A percentile compares a stretch with the other conserved stretches of the same genome.
phyloP scores from a whole-genome alignment of 2,329 filamentous ascomycete species.

The Sporothrix phasma region DNA sequence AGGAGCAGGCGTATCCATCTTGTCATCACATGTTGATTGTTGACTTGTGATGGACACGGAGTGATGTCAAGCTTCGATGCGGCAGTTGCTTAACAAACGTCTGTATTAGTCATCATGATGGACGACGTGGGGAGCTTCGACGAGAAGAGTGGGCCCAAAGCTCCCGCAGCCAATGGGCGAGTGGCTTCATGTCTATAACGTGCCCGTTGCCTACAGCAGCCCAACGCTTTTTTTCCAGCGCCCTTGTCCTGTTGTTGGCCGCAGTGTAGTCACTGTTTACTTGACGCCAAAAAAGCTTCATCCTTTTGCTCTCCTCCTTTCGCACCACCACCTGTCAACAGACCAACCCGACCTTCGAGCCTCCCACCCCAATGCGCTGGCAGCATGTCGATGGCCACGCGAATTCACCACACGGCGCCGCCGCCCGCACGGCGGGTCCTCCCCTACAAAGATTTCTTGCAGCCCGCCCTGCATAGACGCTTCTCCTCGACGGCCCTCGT shows the following conservation, averaged over 20 bases:
- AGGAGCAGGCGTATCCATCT: conserved; percentile 14
- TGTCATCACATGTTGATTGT: not conserved
- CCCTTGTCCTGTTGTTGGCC: not conserved
- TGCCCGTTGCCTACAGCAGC: conserved; percentile 10
- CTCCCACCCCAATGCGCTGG: conserved; percentile 30
- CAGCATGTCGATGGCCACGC: conserved; percentile 38
- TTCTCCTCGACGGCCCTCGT: conserved; percentile 70
- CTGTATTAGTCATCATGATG: not conserved
- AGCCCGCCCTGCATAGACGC: conserved; percentile 75
- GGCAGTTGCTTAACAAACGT: not conserved
- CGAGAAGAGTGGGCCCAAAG: not conserved
- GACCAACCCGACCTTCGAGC: not conserved
- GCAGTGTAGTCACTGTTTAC: conserved; percentile 14
- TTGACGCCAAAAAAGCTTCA: conserved; percentile 13
- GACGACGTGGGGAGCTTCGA: not conserved
- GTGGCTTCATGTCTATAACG: not conserved
- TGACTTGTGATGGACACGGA: not conserved
- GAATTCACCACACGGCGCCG: conserved; percentile 10
- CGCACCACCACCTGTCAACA: not conserved
- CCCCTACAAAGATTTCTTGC: conserved; percentile 80
- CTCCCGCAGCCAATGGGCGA: not conserved
- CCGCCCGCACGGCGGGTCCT: conserved; percentile 41
- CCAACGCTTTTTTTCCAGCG: conserved; percentile 11
- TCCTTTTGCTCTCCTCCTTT: not conserved
- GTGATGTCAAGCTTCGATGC: not conserved